Conservation (phyloP, 768 basidiomycete species). For the Rubroboletus satanas region DNA sequence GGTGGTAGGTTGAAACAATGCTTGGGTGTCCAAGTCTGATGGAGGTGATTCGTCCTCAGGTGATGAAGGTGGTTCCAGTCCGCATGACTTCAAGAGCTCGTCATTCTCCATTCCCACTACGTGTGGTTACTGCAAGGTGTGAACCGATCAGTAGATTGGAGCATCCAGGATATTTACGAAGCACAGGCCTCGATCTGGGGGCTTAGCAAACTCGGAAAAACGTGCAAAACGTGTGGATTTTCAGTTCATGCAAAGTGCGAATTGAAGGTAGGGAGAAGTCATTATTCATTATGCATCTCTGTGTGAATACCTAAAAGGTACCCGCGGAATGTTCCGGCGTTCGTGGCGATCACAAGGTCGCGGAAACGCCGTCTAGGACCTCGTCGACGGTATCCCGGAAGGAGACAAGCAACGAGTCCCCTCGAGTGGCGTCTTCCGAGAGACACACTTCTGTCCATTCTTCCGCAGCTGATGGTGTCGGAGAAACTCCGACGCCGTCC, state of each 20-base stretch:
- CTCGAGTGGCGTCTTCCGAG: constrained; percentile 3
- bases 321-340: constrained; percentile 61
- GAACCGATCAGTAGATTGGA: constrained; percentile 7
- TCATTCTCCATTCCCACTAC: constrained; percentile 83
- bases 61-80: constrained; percentile 66
- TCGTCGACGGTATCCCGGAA: constrained; percentile 34
- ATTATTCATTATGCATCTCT: neutral
- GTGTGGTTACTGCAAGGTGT: constrained; percentile 79
- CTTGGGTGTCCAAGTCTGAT: constrained; percentile 1
- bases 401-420: constrained; percentile 23
- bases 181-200: constrained; percentile 81
- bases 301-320: constrained; percentile 42
- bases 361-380: constrained; percentile 28
- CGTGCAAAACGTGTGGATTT: constrained; percentile 71
- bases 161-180: constrained; percentile 3
- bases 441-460: constrained; percentile 4
- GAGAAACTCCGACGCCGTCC: constrained; percentile 46
- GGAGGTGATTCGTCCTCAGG: constrained; percentile 38
- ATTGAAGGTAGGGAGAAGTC: constrained; percentile 54
- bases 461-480: constrained; percentile 4
- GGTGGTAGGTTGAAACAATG: constrained; percentile 46
- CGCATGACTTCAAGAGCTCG: constrained; percentile 80
- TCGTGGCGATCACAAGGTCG: constrained; percentile 25
- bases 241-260: constrained; percentile 85
- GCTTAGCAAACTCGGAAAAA: constrained; percentile 81